A percentile compares a stretch with the other conserved stretches of the same genome.
Conservation (phyloP, 495 filamentous ascomycete species). For the Lasiosphaeris hirsuta region DNA sequence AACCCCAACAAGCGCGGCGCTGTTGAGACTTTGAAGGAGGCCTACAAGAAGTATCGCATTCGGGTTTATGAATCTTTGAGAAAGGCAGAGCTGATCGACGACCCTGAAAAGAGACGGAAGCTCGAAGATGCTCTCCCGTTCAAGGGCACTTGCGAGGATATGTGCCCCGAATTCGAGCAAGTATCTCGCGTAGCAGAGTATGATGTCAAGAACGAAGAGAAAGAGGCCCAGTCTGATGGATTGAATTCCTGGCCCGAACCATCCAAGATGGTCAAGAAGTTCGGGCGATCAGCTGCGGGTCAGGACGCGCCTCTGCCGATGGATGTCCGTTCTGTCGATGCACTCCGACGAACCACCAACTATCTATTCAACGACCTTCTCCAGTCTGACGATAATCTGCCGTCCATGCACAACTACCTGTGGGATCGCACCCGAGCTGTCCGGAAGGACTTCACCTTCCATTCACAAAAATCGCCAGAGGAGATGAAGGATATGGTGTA, state of each 20-base stretch:
- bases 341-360: slow-evolving; percentile 71
- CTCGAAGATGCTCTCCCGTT: slow-evolving; percentile 83
- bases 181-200: slow-evolving; percentile 69
- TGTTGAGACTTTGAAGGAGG: slow-evolving; percentile 43
- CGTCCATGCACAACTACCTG: slow-evolving; percentile 75
- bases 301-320: slow-evolving; percentile 87
- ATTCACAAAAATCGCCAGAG: slow-evolving; percentile 58
- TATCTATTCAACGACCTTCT: slow-evolving; percentile 80
- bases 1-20: slow-evolving; percentile 38
- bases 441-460: slow-evolving; percentile 90
- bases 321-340: slow-evolving; percentile 78
- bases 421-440: slow-evolving; percentile 94
- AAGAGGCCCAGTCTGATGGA: slow-evolving; percentile 31
- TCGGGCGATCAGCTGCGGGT: slow-evolving; percentile 85
- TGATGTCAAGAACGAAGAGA: slow-evolving; percentile 55
- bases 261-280: slow-evolving; percentile 69
- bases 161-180: slow-evolving; percentile 91
- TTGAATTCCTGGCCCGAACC: slow-evolving; percentile 36
- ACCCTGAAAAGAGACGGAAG: slow-evolving; percentile 78
- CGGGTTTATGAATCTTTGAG: slow-evolving; percentile 68
- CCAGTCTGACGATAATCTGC: slow-evolving; percentile 58
- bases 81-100: slow-evolving; percentile 72
- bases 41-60: slow-evolving; percentile 62
- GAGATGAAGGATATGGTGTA: slow-evolving; percentile 68
- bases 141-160: slow-evolving; percentile 82